Percentiles rank a stretch among this genome's conserved stretches.
Evolutionary conservation across 805 yeast species (phyloP).

Genomic region (Jamesozyma piceae): DNA sequence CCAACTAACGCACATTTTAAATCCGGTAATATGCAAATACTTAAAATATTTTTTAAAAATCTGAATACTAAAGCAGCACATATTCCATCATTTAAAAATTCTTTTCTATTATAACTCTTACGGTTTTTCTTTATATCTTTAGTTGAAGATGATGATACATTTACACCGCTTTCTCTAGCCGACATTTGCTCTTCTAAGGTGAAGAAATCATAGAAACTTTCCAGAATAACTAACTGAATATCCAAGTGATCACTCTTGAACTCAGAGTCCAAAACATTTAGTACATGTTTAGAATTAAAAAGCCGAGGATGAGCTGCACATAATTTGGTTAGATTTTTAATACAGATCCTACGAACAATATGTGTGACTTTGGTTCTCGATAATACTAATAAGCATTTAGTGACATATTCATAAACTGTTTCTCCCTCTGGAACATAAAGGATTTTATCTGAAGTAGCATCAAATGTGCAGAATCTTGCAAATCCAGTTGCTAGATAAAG

Average conservation of each 20-base stretch:
- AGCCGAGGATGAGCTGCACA: constrained; percentile 57
- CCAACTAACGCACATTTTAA: constrained; percentile 42
- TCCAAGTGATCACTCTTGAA: constrained; percentile 33
- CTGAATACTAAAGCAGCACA: constrained; percentile 66
- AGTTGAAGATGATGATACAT: constrained; percentile 30
- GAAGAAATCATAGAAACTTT: constrained; percentile 50
- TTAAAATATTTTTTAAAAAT: constrained; percentile 42
- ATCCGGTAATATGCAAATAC: constrained; percentile 40
- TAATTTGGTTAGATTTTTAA: constrained; percentile 48
- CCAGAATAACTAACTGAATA: constrained; percentile 43
- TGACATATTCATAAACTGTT: constrained; percentile 46
- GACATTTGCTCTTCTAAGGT: constrained; percentile 45
- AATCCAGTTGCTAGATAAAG: constrained; percentile 59
- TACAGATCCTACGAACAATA: constrained; percentile 41
- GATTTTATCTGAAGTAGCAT: constrained; percentile 33
- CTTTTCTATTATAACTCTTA: constrained; percentile 31
- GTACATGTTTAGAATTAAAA: constrained; percentile 49
- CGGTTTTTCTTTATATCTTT: constrained; percentile 36
- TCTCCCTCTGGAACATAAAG: constrained; percentile 35
- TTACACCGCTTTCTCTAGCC: constrained; percentile 34
- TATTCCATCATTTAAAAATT: constrained; percentile 53
- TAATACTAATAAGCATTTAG: constrained; percentile 50
- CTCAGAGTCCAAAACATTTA: constrained; percentile 43
- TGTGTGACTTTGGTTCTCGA: constrained; percentile 32
- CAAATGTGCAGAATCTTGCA: constrained; percentile 59